Conservation (phyloP, 208 protist genomes). For the Leptomonas pyrrhocoris region DNA sequence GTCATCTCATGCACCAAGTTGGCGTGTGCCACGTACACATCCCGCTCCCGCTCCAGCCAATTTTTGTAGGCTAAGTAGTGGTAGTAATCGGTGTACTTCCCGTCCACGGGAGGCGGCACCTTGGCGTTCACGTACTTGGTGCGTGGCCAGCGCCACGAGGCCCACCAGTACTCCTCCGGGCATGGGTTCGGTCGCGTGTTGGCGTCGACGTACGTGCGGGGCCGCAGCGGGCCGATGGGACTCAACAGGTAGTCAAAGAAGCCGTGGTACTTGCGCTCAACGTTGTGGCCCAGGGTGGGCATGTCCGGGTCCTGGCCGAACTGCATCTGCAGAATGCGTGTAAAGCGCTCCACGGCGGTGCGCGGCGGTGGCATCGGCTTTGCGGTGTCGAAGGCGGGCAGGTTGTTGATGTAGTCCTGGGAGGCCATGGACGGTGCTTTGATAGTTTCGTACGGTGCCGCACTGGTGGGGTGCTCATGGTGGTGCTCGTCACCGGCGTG, state of each 20-base stretch:
- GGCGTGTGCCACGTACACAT: slow-evolving; percentile 81
- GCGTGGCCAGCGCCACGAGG: slow-evolving; percentile 80
- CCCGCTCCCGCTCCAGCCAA: slow-evolving; percentile 79
- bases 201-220: slow-evolving; percentile 73
- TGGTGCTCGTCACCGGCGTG: slow-evolving; percentile 16
- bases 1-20: slow-evolving; percentile 83
- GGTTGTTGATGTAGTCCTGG: slow-evolving; percentile 64
- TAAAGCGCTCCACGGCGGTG: slow-evolving; percentile 57
- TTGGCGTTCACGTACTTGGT: slow-evolving; percentile 87
- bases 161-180: slow-evolving; percentile 85
- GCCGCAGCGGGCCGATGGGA: slow-evolving; percentile 52
- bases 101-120: slow-evolving; percentile 77
- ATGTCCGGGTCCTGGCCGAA: slow-evolving; percentile 74
- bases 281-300: slow-evolving; percentile 47
- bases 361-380: slow-evolving; percentile 49
- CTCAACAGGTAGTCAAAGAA: slow-evolving; percentile 69
- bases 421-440: slow-evolving; percentile 63
- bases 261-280: slow-evolving; percentile 59
- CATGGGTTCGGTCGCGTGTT: slow-evolving; percentile 81
- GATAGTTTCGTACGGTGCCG: slow-evolving; percentile 35
- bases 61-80: slow-evolving; percentile 86
- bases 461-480: slow-evolving; percentile 8
- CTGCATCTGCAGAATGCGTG: slow-evolving; percentile 59
- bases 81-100: slow-evolving; percentile 85
- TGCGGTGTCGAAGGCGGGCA: slow-evolving; percentile 63